Evolutionary conservation across 805 yeast species (phyloP).

Genomic region (Pichia nanzhaoensis): DNA sequence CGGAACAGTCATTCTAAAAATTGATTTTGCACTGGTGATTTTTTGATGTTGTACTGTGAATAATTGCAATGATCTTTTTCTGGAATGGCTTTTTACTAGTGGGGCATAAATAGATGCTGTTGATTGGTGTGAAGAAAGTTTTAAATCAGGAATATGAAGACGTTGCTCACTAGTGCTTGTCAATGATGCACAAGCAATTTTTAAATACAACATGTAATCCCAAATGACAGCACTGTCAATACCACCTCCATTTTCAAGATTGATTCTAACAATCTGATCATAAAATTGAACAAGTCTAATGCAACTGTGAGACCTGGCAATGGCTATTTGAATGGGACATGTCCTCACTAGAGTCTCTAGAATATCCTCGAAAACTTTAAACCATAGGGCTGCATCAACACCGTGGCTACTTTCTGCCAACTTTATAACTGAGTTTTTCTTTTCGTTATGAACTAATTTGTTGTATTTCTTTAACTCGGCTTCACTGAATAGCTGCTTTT

Average conservation of each 20-base stretch:
- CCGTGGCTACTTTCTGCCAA: conserved; percentile 91
- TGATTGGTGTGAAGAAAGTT: conserved; percentile 13
- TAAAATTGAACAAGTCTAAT: conserved; percentile 81
- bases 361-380: conserved; percentile 73
- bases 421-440: conserved; percentile 61
- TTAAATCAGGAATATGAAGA: conserved; percentile 40
- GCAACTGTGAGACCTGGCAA: conserved; percentile 87
- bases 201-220: conserved; percentile 60
- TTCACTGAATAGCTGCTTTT: conserved; percentile 49
- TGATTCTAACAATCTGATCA: conserved; percentile 53
- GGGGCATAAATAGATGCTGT: conserved; percentile 34
- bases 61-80: conserved; percentile 73
- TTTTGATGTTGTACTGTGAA: conserved; percentile 83
- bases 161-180: conserved; percentile 87
- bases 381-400: conserved; percentile 95
- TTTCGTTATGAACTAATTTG: conserved; percentile 49
- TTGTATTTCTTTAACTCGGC: conserved; percentile 73
- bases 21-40: conserved; percentile 85
- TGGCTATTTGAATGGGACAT: conserved; percentile 90
- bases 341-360: conserved; percentile 63
- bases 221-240: conserved; percentile 26
- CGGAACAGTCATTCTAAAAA: conserved; percentile 83
- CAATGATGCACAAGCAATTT: conserved; percentile 86
- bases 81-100: conserved; percentile 49
- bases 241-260: conserved; percentile 32